Evolutionary conservation across 768 basidiomycete species (phyloP), one percentile per base, ranked within the genome.

Genomic region (Collybia mongolica): DNA sequence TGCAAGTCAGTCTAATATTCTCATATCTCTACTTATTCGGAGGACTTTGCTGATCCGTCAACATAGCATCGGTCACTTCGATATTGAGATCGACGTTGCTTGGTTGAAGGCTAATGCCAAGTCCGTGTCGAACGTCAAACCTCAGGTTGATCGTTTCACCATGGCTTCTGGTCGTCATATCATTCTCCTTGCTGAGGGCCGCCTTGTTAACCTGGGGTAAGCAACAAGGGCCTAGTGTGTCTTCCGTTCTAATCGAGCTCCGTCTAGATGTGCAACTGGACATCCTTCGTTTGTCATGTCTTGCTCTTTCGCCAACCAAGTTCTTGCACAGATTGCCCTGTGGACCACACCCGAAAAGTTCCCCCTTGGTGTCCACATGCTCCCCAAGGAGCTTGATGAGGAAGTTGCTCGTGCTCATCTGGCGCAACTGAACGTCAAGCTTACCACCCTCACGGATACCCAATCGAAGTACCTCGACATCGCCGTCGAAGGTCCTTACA

Each of bases 271-370:
- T 71, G 96, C 93, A 36, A 98, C 96, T 60, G 96, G 96, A 50
- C 96, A 99, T 73, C 96, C 97, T 29, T 98, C 96, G 39, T 98
- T 95, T 73, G 97, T 99, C 75, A 99, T 99, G 97, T 98, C 96
- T 15, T 98, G 95, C 80, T 99, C 97, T 38, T 99, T 99, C 80
- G 74, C 93, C 67, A 99, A 99, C 82, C 97, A 99, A 73, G 91
- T 94, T 55, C 81, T 99, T 62, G 96, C 96, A 24, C 95, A 97
- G 75, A 98, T 99, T 64, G 95, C 93, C 19, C 86, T 99, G 67
- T 99, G 93, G 93, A 95, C 91, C 39, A 90, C 84, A 57, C 83
- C 88, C 28, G 85, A 86, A 71, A 85, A 88, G 66, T 98, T 98
- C 84, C 88, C 90, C 44, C 81, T 98, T 60, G 97, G 97, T 55